These are phyloP conservation scores for Apiospora rasikravindrae DNA, from an alignment of 2,329 filamentous ascomycete species.

Conservation along the genomic window DNA sequence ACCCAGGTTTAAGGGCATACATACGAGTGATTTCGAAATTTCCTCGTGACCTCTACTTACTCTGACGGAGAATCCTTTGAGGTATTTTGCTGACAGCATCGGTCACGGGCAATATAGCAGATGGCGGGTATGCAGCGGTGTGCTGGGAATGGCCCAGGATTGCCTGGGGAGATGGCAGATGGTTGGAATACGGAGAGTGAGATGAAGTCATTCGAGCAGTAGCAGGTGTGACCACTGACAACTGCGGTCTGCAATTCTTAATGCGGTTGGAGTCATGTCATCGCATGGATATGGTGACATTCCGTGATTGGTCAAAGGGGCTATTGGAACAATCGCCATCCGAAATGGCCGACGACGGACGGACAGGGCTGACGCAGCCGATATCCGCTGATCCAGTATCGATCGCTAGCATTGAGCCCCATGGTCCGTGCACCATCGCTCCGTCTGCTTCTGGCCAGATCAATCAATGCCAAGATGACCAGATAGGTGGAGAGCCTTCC, in stretches of 20 bases:
- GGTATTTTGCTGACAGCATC: background rate
- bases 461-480: constrained; percentile 12
- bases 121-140: background rate
- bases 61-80: background rate
- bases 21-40: background rate
- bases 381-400: background rate
- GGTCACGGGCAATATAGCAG: background rate
- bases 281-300: background rate
- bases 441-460: background rate
- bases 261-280: constrained; percentile 5
- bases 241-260: background rate
- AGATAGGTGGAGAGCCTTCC: background rate
- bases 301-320: background rate
- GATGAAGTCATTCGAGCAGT: constrained; percentile 3
- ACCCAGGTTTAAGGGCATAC: background rate
- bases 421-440: background rate
- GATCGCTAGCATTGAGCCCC: background rate
- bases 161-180: background rate
- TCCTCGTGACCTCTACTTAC: background rate
- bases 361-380: constrained; percentile 1
- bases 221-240: background rate
- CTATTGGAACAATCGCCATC: constrained; percentile 3
- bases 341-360: background rate
- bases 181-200: background rate
- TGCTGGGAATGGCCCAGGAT: background rate